phyloP scores from a whole-genome alignment of 495 filamentous ascomycete species.

The Aspergillus hancockii region DNA sequence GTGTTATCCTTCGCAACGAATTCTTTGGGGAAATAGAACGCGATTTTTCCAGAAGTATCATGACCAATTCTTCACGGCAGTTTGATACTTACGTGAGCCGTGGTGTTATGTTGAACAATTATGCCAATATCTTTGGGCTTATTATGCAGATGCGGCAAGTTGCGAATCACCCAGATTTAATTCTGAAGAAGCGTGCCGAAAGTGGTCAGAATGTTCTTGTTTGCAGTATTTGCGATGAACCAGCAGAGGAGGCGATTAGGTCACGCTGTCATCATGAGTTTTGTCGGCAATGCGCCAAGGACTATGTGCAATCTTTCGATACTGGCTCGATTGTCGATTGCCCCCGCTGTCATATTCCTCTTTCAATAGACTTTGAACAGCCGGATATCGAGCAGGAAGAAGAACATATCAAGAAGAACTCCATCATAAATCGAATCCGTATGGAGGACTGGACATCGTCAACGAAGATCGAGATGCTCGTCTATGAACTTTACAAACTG shows the following conservation, averaged over 20 bases:
- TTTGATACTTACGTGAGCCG: conserved; percentile 95
- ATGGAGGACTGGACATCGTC: conserved; percentile 98
- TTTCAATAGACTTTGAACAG: conserved; percentile 89
- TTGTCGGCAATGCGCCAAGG: conserved; percentile 84
- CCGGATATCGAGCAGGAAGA: conserved; percentile 90
- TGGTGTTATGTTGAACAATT: conserved; percentile 95
- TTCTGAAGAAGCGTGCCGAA: conserved; percentile 80
- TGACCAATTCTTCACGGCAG: conserved; percentile 79
- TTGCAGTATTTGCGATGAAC: conserved; percentile 92
- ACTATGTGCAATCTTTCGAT: conserved; percentile 75
- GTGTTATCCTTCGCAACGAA: conserved; percentile 82
- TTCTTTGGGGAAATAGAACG: conserved; percentile 94
- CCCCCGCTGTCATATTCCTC: conserved; percentile 85
- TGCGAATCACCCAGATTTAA: conserved; percentile 91
- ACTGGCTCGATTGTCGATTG: conserved; percentile 69
- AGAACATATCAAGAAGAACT: conserved; percentile 80
- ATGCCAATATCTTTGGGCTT: conserved; percentile 77
- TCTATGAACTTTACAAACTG: conserved; percentile 88
- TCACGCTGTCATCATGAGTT: conserved; percentile 94
- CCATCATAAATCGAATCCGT: conserved; percentile 95
- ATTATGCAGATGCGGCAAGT: conserved; percentile 99
- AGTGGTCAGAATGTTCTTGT: conserved; percentile 89
- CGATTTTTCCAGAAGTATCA: conserved; percentile 94
- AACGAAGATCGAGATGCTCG: conserved; percentile 94
- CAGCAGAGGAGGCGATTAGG: conserved; percentile 89